These are phyloP conservation scores for Elsinoe fawcettii DNA, from an alignment of 2,329 filamentous ascomycete species.

Conservation along the genomic window DNA sequence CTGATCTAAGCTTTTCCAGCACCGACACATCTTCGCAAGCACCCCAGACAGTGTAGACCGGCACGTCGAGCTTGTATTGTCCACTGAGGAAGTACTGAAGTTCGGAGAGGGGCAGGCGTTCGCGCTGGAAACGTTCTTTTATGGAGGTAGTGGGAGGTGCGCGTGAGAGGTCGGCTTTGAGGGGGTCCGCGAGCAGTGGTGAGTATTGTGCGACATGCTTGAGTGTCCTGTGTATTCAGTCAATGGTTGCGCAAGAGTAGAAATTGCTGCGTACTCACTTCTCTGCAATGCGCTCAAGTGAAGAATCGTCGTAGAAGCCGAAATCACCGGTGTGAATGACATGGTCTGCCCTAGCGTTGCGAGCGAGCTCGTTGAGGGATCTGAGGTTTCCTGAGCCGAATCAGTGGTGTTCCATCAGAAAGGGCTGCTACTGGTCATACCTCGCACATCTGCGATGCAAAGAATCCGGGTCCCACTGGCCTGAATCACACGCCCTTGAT, in stretches of 20 bases:
- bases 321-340: constrained; percentile 99
- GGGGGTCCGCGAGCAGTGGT: constrained; percentile 73
- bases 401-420: constrained; percentile 17
- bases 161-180: constrained; percentile 59
- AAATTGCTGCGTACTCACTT: constrained; percentile 57
- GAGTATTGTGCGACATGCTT: constrained; percentile 99
- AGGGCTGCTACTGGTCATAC: constrained; percentile 23
- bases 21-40: constrained; percentile 97
- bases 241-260: constrained; percentile 11
- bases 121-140: constrained; percentile 74
- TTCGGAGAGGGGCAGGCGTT: constrained; percentile 85
- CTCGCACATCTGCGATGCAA: constrained; percentile 47
- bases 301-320: constrained; percentile 96
- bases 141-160: constrained; percentile 61
- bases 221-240: constrained; percentile 58
- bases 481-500: constrained; percentile 46
- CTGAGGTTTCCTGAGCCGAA: constrained; percentile 68
- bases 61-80: constrained; percentile 84
- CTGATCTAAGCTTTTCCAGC: constrained; percentile 91
- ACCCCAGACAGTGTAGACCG: constrained; percentile 98
- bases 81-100: constrained; percentile 81
- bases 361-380: constrained; percentile 93
- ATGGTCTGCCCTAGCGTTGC: constrained; percentile 88
- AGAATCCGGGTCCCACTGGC: constrained; percentile 42
- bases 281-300: constrained; percentile 92